Conservation (phyloP, 768 basidiomycete species). For the Rhodotorula paludigena region DNA sequence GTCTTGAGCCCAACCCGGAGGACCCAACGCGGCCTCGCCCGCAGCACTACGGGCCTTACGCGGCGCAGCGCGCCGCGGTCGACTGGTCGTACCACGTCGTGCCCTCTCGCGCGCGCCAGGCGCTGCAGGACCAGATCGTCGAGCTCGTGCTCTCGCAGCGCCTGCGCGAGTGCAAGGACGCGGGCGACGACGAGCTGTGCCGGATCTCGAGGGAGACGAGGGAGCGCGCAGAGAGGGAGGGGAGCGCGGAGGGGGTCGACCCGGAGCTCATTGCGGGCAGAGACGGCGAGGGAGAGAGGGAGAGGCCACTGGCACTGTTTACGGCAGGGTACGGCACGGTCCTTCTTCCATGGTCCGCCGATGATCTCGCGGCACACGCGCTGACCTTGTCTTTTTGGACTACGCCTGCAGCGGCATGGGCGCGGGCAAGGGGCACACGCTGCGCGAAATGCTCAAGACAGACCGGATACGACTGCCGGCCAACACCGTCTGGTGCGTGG, state of each 20-base stretch:
- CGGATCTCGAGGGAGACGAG: not conserved
- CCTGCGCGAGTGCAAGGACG: slow-evolving; percentile 20
- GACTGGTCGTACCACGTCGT: slow-evolving; percentile 44
- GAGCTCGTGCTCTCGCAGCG: slow-evolving; percentile 5
- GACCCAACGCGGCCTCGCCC: slow-evolving; percentile 3
- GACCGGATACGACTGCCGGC: slow-evolving; percentile 36
- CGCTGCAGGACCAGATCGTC: slow-evolving; percentile 43
- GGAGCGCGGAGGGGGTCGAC: too few species aligned
- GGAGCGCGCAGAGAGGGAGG: not conserved
- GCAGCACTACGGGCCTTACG: slow-evolving; percentile 22
- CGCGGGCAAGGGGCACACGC: slow-evolving; percentile 43
- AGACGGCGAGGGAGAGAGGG: not conserved
- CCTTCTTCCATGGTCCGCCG: not conserved
- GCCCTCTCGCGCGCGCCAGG: slow-evolving; percentile 32
- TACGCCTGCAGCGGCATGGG: slow-evolving; percentile 35
- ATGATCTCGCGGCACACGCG: too few species aligned
- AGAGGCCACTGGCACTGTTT: slow-evolving; percentile 41
- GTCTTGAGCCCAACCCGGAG: slow-evolving; percentile 18
- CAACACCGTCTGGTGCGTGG: slow-evolving; percentile 43
- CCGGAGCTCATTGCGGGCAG: not conserved
- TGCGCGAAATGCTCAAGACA: slow-evolving; percentile 37
- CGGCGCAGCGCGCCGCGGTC: slow-evolving; percentile 18
- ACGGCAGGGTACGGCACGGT: slow-evolving; percentile 42
- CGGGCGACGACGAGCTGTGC: slow-evolving; percentile 31
- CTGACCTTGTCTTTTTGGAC: not conserved